These are phyloP conservation scores for Backusella macrospora DNA, from an alignment of 192 early-diverging fungal genomes.

Conservation along the genomic window DNA sequence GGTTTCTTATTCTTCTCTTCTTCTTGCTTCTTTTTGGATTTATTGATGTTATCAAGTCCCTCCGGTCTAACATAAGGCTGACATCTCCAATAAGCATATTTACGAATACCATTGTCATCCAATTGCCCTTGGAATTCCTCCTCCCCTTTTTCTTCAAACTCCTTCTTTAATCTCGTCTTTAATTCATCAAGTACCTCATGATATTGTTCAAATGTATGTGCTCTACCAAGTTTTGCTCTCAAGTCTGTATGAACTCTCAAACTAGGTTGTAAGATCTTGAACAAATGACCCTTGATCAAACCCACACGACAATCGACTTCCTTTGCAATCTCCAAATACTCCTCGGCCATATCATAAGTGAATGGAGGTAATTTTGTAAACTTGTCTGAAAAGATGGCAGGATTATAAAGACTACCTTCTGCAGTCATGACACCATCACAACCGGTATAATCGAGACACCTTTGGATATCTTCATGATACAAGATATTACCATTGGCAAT, in stretches of 20 bases:
- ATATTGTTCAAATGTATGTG: constrained; percentile 55
- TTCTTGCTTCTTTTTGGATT: constrained; percentile 8
- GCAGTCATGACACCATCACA: constrained; percentile 96
- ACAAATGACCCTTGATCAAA: constrained; percentile 85
- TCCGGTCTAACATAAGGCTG: constrained; percentile 34
- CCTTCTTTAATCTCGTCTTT: background rate
- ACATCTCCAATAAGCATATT: constrained; percentile 64
- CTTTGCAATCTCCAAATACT: constrained; percentile 87
- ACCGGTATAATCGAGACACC: constrained; percentile 80
- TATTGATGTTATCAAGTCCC: background rate
- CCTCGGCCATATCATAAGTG: constrained; percentile 79
- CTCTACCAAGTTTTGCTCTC: constrained; percentile 66
- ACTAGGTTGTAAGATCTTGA: constrained; percentile 86
- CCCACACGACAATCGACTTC: constrained; percentile 53
- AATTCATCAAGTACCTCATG: background rate
- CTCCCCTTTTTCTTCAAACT: constrained; percentile 20
- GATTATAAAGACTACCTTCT: constrained; percentile 88
- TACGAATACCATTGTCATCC: constrained; percentile 43
- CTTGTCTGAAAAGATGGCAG: constrained; percentile 72
- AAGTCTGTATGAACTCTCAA: constrained; percentile 82
- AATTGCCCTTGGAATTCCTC: constrained; percentile 38
- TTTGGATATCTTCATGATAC: constrained; percentile 86
- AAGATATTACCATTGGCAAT: constrained; percentile 98
- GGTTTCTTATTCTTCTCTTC: background rate
- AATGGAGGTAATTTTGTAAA: constrained; percentile 58